Evolutionary conservation across 169 alveolate species (phyloP), one percentile per base, ranked within the genome.

Genomic region (Eimeria sp.): DNA sequence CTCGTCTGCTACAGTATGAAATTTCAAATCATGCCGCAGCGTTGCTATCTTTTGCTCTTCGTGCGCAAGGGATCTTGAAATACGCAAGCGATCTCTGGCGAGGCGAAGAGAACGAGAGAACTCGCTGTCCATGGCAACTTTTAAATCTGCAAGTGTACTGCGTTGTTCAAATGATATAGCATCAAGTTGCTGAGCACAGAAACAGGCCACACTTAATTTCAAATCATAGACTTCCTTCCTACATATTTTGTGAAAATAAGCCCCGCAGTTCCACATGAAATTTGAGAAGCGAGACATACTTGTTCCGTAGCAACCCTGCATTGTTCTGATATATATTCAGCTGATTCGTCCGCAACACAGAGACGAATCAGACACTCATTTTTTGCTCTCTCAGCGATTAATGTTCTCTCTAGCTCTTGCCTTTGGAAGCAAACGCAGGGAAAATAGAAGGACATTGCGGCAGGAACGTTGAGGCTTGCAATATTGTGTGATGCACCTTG

Each of bases 271-370:
- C 7, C 43, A 9, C 30, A 34, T 40, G 27, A 27, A 9, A 22
- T 7, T 20, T 75, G 63, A 2, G 30, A 18, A 40, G 63, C 61
- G 43, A 20, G 57, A 57, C 75, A 9, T 34, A 57, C 92, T 43
- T 51, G 92, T 54, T 83, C 92, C 25, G 92, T 83, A 25, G 57
- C 92, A 30, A 51, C 73, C 57, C 43, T 51, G 75, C 75, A 54
- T 57, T 83, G 76, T 83, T 83, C 92, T 10, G 92, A 22, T 13
- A 83, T 43, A 14, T 49, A 51, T 11, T 83, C 92, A 4, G 78
- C 75, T 57, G 76, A 54, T 4, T 83, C 75, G 3, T 65, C 65
- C 34, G 43, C 75, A 25, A 83, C 51, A n/a, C 27, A 83, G 7
- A 57, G 9, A 30, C 51, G 92, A 83, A n/a, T 57, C 51, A 83